phyloP scores from a whole-genome alignment of 2,329 filamentous ascomycete genomes.

The Bipolaris oryzae region DNA sequence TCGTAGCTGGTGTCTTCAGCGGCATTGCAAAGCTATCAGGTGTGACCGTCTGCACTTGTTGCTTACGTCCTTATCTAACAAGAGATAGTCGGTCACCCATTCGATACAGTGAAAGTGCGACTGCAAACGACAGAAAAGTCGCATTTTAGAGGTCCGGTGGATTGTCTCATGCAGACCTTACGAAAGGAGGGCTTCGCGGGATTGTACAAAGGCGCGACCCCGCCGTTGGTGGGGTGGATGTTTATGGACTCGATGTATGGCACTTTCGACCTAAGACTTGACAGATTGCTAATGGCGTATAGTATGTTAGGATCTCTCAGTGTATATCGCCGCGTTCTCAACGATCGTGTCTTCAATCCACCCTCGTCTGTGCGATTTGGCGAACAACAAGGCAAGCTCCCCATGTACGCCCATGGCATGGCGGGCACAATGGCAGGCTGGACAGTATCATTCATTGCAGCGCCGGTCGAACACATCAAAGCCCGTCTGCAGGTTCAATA shows the following conservation, averaged over 20 bases:
- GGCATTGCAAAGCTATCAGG: constrained; percentile 88
- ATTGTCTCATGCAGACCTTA: constrained; percentile 84
- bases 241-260: constrained; percentile 84
- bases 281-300: constrained; percentile 14
- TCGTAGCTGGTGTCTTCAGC: constrained; percentile 94
- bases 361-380: constrained; percentile 53
- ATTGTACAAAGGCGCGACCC: constrained; percentile 92
- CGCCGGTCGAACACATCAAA: constrained; percentile 94
- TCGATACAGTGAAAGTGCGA: constrained; percentile 97
- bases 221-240: constrained; percentile 96
- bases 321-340: constrained; percentile 83
- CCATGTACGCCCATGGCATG: constrained; percentile 80
- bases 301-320: constrained; percentile 89
- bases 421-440: constrained; percentile 86
- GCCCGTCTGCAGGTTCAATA: constrained; percentile 95
- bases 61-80: constrained; percentile 19
- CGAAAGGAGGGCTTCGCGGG: constrained; percentile 83
- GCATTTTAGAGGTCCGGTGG: constrained; percentile 83
- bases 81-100: constrained; percentile 67
- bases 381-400: constrained; percentile 61
- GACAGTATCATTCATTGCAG: constrained; percentile 91
- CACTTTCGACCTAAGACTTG: not conserved
- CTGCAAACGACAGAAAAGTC: constrained; percentile 80
- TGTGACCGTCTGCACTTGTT: constrained; percentile 50
- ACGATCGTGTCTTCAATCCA: constrained; percentile 76